Percentiles rank a stretch among this genome's conserved stretches.
These are phyloP conservation scores for Aspergillus olivimuriae DNA, from an alignment of 495 filamentous ascomycete species.

Conservation along the genomic window DNA sequence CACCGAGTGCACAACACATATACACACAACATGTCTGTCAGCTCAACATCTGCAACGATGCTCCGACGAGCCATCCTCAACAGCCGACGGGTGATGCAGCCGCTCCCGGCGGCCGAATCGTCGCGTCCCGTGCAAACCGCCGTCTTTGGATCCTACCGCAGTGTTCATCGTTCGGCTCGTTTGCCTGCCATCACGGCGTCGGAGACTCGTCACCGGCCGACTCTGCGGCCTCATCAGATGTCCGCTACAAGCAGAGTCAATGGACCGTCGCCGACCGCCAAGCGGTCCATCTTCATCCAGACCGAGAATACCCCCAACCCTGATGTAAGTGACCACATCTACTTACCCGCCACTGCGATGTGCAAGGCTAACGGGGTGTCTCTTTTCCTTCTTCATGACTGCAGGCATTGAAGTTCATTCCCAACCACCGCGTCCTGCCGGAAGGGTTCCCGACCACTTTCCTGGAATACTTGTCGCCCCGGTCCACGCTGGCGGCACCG, in stretches of 20 bases:
- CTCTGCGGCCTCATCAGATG: slow-evolving; percentile 42
- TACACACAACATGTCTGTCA: slow-evolving; percentile 34
- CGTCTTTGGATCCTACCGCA: slow-evolving; percentile 27
- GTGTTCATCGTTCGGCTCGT: slow-evolving; percentile 32
- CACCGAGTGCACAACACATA: too few relatives aligned
- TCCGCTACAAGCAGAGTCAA: slow-evolving; percentile 28
- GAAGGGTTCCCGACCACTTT: slow-evolving; percentile 64
- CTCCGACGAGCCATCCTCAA: slow-evolving; percentile 26
- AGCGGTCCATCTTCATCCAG: slow-evolving; percentile 92
- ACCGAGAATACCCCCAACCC: slow-evolving; percentile 89
- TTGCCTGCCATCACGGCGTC: slow-evolving; percentile 46
- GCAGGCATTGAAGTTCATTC: slow-evolving; percentile 90
- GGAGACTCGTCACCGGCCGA: slow-evolving; percentile 39
- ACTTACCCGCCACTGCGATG: too few relatives aligned
- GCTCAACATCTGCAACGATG: slow-evolving; percentile 29
- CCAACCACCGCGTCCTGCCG: slow-evolving; percentile 76
- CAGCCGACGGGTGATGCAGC: slow-evolving; percentile 22
- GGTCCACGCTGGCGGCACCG: slow-evolving; percentile 79
- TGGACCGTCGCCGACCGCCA: slow-evolving; percentile 32
- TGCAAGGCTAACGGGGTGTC: too few relatives aligned
- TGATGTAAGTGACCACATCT: slow-evolving; percentile 57
- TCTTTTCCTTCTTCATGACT: too few relatives aligned
- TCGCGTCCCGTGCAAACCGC: slow-evolving; percentile 22
- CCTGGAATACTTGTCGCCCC: slow-evolving; percentile 84
- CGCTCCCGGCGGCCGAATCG: slow-evolving; percentile 19